Percentiles rank a stretch among this genome's conserved stretches.
Evolutionary conservation across 2,329 filamentous ascomycete species (phyloP).

Genomic region (Penicillium aurantiogriseum): DNA sequence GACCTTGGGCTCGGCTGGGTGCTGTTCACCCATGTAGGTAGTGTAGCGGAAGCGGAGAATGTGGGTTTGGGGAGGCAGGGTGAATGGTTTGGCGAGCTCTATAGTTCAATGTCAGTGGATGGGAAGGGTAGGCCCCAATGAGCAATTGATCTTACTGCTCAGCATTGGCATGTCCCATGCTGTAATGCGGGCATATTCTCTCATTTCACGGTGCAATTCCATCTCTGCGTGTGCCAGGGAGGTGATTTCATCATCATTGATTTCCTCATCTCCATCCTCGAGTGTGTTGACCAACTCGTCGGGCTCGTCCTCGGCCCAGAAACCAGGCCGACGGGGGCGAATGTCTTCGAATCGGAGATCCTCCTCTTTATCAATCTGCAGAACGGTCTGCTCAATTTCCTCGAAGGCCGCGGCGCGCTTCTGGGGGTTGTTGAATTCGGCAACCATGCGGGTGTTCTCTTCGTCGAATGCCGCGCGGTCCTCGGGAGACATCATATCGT

Average conservation of each 20-base stretch:
- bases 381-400: constrained; percentile 34
- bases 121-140: neutral
- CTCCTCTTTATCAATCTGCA: constrained; percentile 33
- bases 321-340: constrained; percentile 30
- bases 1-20: constrained; percentile 90
- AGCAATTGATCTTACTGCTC: constrained; percentile 61
- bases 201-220: constrained; percentile 80
- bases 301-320: constrained; percentile 47
- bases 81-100: constrained; percentile 85
- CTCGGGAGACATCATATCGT: constrained; percentile 40
- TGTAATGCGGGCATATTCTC: constrained; percentile 81
- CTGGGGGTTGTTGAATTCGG: constrained; percentile 38
- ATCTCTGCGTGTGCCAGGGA: constrained; percentile 80
- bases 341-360: constrained; percentile 32
- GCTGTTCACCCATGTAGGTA: constrained; percentile 89
- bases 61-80: constrained; percentile 61
- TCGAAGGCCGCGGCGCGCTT: constrained; percentile 30
- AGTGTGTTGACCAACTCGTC: constrained; percentile 43
- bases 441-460: constrained; percentile 36
- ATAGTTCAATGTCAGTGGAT: constrained; percentile 11
- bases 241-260: constrained; percentile 77
- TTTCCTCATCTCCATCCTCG: constrained; percentile 56
- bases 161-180: constrained; percentile 96
- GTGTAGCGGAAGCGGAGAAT: constrained; percentile 95
- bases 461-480: constrained; percentile 38